Conservation (phyloP, 306 rosid genomes). For the Leucaena leucocephala region DNA sequence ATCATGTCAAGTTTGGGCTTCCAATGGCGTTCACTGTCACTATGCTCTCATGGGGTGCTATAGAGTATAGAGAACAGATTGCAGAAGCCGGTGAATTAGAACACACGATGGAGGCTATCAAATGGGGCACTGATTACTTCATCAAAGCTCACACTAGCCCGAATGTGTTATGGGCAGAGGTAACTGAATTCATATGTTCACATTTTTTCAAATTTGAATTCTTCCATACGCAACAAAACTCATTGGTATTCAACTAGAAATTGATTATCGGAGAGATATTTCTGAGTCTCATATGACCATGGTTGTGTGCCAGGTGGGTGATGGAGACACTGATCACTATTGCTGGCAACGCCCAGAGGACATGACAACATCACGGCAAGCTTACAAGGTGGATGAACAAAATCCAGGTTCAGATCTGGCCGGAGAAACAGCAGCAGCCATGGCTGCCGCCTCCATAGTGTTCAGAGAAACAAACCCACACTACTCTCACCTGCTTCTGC, state of each 20-base stretch:
- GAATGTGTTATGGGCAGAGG: neutral
- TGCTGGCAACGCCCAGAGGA: conserved; percentile 99
- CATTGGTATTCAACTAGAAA: neutral
- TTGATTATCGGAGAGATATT: neutral
- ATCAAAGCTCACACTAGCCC: neutral
- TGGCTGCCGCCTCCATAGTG: conserved; percentile 89
- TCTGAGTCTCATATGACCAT: neutral
- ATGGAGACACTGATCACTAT: conserved; percentile 96
- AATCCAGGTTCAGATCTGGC: conserved; percentile 98
- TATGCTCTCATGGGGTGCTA: neutral
- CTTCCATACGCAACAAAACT: neutral
- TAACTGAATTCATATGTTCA: neutral
- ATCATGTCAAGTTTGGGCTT: neutral
- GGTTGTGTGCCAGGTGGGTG: conserved; percentile 69
- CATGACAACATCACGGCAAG: conserved; percentile 95
- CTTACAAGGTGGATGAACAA: conserved; percentile 77
- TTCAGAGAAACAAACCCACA: conserved; percentile 83
- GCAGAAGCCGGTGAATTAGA: neutral
- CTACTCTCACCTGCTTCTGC: conserved; percentile 80
- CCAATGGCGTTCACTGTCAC: conserved; percentile 5
- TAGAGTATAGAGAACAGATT: neutral
- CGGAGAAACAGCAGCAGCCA: conserved; percentile 89
- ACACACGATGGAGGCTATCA: neutral
- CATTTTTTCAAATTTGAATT: neutral
- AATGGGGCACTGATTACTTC: conserved; percentile 4